phyloP scores from a whole-genome alignment of 371 early-diverging fungal species.

The Mortierella sp. region DNA sequence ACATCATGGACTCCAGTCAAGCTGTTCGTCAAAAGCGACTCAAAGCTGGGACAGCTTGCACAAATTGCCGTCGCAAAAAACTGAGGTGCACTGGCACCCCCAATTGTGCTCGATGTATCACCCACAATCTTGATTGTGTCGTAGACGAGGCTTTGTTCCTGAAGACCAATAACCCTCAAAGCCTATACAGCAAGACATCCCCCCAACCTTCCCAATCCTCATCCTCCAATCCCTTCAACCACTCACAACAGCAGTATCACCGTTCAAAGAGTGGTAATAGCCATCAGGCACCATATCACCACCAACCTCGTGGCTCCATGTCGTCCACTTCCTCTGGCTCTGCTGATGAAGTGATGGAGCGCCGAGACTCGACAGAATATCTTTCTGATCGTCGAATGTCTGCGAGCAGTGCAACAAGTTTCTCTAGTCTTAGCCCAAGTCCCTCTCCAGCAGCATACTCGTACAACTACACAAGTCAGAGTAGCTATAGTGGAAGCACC shows the following conservation, averaged over 20 bases:
- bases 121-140: slow-evolving; percentile 50
- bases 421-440: slow-evolving; percentile 49
- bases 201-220: slow-evolving; percentile 15
- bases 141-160: slow-evolving; percentile 55
- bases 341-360: slow-evolving; percentile 36
- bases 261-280: slow-evolving; percentile 13
- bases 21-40: slow-evolving; percentile 53
- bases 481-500: neutral
- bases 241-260: slow-evolving; percentile 17
- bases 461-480: slow-evolving; percentile 26
- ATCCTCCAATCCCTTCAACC: slow-evolving; percentile 9
- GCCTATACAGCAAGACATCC: slow-evolving; percentile 15
- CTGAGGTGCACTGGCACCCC: slow-evolving; percentile 54
- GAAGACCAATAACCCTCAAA: slow-evolving; percentile 44
- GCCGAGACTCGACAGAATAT: slow-evolving; percentile 22
- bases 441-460: slow-evolving; percentile 49
- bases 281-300: neutral
- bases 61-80: slow-evolving; percentile 57
- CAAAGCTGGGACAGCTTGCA: slow-evolving; percentile 55
- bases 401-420: slow-evolving; percentile 42
- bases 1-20: slow-evolving; percentile 16
- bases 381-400: slow-evolving; percentile 49
- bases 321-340: slow-evolving; percentile 41
- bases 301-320: slow-evolving; percentile 18
- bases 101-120: slow-evolving; percentile 48